Evolutionary conservation across 1,284 basidiomycete species (phyloP).

Genomic region (Hemileia vastatrix): DNA sequence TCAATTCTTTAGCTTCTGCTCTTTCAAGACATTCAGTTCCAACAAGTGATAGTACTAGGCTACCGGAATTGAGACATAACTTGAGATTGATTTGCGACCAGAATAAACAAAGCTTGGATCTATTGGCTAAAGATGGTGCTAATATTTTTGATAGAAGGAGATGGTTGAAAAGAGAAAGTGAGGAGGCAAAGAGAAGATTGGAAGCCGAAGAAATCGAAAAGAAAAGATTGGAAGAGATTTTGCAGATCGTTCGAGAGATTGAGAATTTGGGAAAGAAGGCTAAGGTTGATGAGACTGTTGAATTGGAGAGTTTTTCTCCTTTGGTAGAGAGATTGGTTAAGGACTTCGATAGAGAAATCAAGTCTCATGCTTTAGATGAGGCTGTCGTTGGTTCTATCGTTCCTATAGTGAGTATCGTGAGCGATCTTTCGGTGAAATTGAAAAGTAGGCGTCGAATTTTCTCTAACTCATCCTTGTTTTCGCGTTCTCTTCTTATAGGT

Average conservation of each 20-base stretch:
- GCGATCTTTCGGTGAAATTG: conserved; percentile 38
- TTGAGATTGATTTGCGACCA: conserved; percentile 72
- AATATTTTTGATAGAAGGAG: conserved; percentile 66
- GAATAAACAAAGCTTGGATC: conserved; percentile 69
- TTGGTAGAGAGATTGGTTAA: conserved; percentile 60
- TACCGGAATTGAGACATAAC: conserved; percentile 96
- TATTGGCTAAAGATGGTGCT: conserved; percentile 78
- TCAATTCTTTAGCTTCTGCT: conserved; percentile 60
- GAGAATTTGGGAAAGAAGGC: conserved; percentile 1
- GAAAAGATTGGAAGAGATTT: conserved; percentile 16
- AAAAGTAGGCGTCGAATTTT: too few species aligned
- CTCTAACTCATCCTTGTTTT: neutral
- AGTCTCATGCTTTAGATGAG: conserved; percentile 70
- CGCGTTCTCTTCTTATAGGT: conserved; percentile 45
- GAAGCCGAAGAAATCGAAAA: conserved; percentile 50
- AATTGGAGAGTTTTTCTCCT: conserved; percentile 58
- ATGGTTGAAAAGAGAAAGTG: conserved; percentile 54
- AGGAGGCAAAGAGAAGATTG: conserved; percentile 59
- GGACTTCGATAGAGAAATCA: conserved; percentile 67
- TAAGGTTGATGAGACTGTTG: neutral
- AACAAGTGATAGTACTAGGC: conserved; percentile 67
- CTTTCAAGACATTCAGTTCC: conserved; percentile 61
- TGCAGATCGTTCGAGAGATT: conserved; percentile 3
- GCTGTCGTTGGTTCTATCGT: conserved; percentile 80
- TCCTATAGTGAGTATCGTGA: conserved; percentile 53